Conservation (phyloP, 257 asterid genomes). For the Salvia rosmarinus region DNA sequence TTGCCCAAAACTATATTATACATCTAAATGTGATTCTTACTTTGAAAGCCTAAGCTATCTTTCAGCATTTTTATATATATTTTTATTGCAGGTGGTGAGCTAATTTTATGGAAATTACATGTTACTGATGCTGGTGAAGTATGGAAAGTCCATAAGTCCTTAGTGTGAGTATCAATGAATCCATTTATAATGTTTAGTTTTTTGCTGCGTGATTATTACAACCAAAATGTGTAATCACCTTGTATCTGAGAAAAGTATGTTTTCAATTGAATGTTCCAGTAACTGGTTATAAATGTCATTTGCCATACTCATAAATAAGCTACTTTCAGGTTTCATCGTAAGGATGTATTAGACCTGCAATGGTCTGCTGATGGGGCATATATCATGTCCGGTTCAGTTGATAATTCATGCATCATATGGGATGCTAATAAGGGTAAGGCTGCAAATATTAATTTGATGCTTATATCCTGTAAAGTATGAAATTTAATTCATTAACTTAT, state of each 20-base stretch:
- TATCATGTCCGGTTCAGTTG: constrained; percentile 95
- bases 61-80: constrained; percentile 1
- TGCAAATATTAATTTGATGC: constrained; percentile 11
- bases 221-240: constrained; percentile 25
- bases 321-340: constrained; percentile 82
- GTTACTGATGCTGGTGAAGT: constrained; percentile 70
- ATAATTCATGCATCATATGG: constrained; percentile 97
- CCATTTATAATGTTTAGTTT: constrained; percentile 13
- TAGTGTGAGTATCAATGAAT: constrained; percentile 60
- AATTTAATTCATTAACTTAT: constrained; percentile 5
- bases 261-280: background rate
- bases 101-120: constrained; percentile 75
- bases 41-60: constrained; percentile 6
- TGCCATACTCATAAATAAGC: constrained; percentile 21
- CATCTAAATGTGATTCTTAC: constrained; percentile 8
- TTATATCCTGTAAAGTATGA: background rate
- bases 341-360: constrained; percentile 90
- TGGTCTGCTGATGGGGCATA: constrained; percentile 90
- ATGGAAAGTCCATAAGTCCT: constrained; percentile 84
- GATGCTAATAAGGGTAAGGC: constrained; percentile 74
- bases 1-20: constrained; percentile 10
- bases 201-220: constrained; percentile 25
- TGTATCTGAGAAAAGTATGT: constrained; percentile 15
- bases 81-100: constrained; percentile 74
- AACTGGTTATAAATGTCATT: background rate